Evolutionary conservation across 805 yeast genomes (phyloP).

Genomic region (Suhomyces sp.): DNA sequence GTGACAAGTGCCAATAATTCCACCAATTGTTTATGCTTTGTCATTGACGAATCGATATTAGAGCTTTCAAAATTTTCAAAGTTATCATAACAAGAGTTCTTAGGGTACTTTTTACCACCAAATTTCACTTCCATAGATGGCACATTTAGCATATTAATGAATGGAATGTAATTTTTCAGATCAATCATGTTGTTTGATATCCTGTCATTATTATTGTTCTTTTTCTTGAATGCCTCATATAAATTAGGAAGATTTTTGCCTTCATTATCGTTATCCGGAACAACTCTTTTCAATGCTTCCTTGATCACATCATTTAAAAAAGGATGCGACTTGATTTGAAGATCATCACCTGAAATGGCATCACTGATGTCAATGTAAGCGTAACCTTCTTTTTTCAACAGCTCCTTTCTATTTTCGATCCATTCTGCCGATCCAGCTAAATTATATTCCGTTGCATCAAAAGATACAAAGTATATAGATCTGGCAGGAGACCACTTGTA

Average conservation of each 20-base stretch:
- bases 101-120: constrained; percentile 43
- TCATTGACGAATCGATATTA: constrained; percentile 56
- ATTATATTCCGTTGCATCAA: constrained; percentile 80
- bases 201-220: constrained; percentile 22
- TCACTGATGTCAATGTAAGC: constrained; percentile 75
- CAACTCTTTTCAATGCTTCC: constrained; percentile 37
- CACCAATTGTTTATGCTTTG: constrained; percentile 54
- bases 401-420: constrained; percentile 55
- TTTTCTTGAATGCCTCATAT: constrained; percentile 27
- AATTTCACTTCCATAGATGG: constrained; percentile 65
- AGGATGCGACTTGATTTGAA: constrained; percentile 67
- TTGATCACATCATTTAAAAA: constrained; percentile 50
- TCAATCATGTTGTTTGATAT: constrained; percentile 36
- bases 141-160: constrained; percentile 61
- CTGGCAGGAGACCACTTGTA: constrained; percentile 83
- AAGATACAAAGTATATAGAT: constrained; percentile 77
- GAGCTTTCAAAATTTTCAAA: constrained; percentile 50
- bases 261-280: constrained; percentile 5
- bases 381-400: constrained; percentile 58
- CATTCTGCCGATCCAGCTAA: constrained; percentile 84
- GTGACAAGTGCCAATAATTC: constrained; percentile 53
- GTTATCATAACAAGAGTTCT: constrained; percentile 62
- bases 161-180: constrained; percentile 68
- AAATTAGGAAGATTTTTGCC: constrained; percentile 18
- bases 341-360: constrained; percentile 51